These are phyloP conservation scores for Fonsecaea monophora DNA, from an alignment of 2,329 filamentous ascomycete species.

Conservation along the genomic window DNA sequence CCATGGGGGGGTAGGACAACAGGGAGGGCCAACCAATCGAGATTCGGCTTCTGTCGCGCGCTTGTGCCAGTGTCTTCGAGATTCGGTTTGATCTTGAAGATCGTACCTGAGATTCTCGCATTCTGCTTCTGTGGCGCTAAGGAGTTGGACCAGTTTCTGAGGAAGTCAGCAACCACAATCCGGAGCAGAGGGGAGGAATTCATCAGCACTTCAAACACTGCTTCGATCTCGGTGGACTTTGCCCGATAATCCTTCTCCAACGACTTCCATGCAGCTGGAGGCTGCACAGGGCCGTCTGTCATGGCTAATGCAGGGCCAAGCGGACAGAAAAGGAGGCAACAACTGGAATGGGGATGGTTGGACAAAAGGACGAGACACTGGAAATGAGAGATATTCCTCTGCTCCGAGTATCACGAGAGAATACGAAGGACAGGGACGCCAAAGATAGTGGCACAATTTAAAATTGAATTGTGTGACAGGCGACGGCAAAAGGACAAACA, in stretches of 20 bases:
- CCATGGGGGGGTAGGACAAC: background rate
- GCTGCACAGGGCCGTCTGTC: constrained; percentile 15
- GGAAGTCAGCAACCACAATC: constrained; percentile 5
- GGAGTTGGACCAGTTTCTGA: constrained; percentile 26
- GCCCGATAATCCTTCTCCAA: constrained; percentile 27
- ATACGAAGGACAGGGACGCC: background rate
- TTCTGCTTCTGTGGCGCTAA: constrained; percentile 21
- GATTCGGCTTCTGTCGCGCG: constrained; percentile 31
- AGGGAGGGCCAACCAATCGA: constrained; percentile 23
- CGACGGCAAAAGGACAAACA: background rate
- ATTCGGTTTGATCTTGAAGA: constrained; percentile 34
- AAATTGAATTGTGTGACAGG: constrained; percentile 1
- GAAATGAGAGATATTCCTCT: background rate
- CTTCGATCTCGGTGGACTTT: constrained; percentile 19
- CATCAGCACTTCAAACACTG: constrained; percentile 24
- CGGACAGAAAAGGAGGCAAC: background rate
- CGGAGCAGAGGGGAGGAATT: background rate
- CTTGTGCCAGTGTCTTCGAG: constrained; percentile 34
- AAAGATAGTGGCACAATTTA: constrained; percentile 8
- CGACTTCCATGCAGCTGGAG: constrained; percentile 12
- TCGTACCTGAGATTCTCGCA: constrained; percentile 29
- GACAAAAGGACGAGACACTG: background rate
- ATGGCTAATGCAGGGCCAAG: constrained; percentile 9
- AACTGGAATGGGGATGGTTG: background rate
- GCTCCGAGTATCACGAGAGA: background rate